A percentile compares a stretch with the other conserved stretches of the same genome.
Evolutionary conservation across 73 alveolate species (phyloP).

Genomic region (Durusdinium trenchii): DNA sequence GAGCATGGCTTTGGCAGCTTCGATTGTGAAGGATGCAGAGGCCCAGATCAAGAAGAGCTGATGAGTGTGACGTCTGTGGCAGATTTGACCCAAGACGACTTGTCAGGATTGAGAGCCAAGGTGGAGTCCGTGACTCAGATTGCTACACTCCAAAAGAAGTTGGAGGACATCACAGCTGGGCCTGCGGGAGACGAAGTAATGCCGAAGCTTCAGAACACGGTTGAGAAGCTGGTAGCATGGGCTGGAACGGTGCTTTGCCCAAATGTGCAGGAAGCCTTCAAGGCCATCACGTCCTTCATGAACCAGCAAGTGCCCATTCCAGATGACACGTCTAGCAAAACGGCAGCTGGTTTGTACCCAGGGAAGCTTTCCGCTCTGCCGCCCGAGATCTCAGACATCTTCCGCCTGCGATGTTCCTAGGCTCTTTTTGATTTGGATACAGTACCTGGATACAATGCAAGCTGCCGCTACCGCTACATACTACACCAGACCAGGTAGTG

Average conservation of each 20-base stretch:
- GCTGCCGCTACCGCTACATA: too few relatives aligned
- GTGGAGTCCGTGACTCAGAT: background rate
- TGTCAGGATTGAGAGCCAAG: background rate
- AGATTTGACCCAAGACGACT: background rate
- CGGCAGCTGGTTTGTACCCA: background rate
- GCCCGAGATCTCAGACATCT: background rate
- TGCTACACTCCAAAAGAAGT: too few relatives aligned
- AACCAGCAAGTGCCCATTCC: background rate
- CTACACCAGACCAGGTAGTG: too few relatives aligned
- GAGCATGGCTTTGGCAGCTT: background rate
- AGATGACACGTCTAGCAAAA: background rate
- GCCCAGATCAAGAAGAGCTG: background rate
- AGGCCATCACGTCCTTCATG: background rate
- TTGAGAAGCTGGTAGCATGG: background rate
- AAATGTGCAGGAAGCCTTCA: background rate
- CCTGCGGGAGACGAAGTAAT: background rate
- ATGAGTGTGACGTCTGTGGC: background rate
- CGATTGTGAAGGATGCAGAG: background rate
- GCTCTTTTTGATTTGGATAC: too few relatives aligned
- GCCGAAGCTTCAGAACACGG: background rate
- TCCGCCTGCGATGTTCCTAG: conserved; percentile 12
- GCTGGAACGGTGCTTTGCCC: too few relatives aligned
- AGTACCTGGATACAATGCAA: too few relatives aligned
- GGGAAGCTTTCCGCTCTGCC: background rate
- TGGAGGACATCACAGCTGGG: background rate